Evolutionary conservation across 2,329 filamentous ascomycete genomes (phyloP).

Genomic region (Fusarium burgessii): DNA sequence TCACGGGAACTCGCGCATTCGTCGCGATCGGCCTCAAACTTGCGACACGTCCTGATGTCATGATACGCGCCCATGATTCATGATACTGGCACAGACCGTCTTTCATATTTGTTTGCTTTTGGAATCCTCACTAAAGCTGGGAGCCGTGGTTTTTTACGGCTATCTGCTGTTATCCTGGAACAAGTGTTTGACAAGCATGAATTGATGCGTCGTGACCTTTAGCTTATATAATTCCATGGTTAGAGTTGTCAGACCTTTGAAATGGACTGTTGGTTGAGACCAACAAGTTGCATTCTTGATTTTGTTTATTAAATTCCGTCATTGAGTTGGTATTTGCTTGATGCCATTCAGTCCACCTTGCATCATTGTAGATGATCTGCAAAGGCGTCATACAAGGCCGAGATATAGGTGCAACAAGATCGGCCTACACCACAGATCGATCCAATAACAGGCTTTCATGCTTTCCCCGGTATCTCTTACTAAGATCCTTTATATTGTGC

Average conservation of each 20-base stretch:
- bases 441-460: not conserved
- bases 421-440: constrained; percentile 5
- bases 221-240: not conserved
- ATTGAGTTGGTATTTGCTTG: not conserved
- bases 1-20: constrained; percentile 22
- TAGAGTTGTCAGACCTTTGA: not conserved
- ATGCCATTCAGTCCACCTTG: not conserved
- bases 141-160: no score
- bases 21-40: not conserved
- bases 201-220: constrained; percentile 12
- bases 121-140: not conserved
- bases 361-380: not conserved
- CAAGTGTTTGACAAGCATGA: not conserved
- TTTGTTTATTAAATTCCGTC: not conserved
- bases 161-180: not conserved
- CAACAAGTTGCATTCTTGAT: not conserved
- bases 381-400: not conserved
- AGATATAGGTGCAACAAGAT: not conserved
- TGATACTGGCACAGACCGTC: constrained; percentile 9
- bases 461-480: not conserved
- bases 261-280: not conserved
- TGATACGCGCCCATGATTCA: constrained; percentile 36
- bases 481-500: not conserved
- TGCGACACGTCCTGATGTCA: constrained; percentile 23
- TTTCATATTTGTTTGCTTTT: constrained; percentile 29